Evolutionary conservation across 2,329 filamentous ascomycete species (phyloP).

Genomic region (Colletotrichum noveboracense): DNA sequence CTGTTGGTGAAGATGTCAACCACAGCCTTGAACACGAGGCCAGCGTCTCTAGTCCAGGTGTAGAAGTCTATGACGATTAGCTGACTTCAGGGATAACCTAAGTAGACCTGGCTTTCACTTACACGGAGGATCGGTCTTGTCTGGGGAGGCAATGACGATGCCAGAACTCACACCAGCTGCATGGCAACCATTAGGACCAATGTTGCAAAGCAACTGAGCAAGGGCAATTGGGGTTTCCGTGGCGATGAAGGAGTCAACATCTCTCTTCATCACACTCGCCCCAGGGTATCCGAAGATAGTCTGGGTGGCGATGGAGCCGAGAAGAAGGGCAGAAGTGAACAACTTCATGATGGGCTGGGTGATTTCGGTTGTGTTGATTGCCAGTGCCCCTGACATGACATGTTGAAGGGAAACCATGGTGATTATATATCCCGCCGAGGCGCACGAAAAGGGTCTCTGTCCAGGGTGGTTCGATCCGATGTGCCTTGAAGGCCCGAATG

Average conservation of each 20-base stretch:
- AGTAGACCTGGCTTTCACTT: conserved; percentile 26
- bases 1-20: conserved; percentile 67
- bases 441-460: not conserved
- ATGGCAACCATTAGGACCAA: conserved; percentile 59
- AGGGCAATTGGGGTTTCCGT: conserved; percentile 58
- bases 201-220: conserved; percentile 61
- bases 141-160: conserved; percentile 63
- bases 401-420: conserved; percentile 19
- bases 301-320: conserved; percentile 58
- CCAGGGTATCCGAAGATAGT: conserved; percentile 52
- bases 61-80: conserved; percentile 66
- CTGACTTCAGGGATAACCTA: too few species aligned
- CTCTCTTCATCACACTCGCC: conserved; percentile 48
- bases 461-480: not conserved
- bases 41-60: conserved; percentile 80
- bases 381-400: conserved; percentile 5
- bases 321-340: conserved; percentile 53
- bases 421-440: conserved; percentile 4
- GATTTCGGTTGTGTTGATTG: conserved; percentile 16
- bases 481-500: conserved; percentile 21
- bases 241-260: conserved; percentile 58
- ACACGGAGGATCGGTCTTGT: conserved; percentile 60
- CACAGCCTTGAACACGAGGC: conserved; percentile 71
- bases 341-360: conserved; percentile 54
- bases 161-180: conserved; percentile 52